These are phyloP conservation scores for Fusarium xyrophilum DNA, from an alignment of 2,329 filamentous ascomycete genomes.

Conservation along the genomic window DNA sequence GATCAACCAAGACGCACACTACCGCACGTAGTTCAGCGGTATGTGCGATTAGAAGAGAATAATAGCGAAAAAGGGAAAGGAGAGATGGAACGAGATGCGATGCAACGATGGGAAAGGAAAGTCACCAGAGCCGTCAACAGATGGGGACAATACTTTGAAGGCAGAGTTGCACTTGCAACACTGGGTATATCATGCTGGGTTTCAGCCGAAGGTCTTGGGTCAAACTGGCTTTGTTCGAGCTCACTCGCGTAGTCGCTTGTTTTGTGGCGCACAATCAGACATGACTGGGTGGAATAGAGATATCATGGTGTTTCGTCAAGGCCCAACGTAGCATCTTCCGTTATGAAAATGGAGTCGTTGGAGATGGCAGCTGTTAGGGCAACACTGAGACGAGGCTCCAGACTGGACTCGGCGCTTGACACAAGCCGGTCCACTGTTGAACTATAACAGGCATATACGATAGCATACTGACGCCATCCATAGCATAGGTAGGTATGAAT, in stretches of 20 bases:
- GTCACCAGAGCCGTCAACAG: slow-evolving; percentile 11
- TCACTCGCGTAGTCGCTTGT: slow-evolving; percentile 23
- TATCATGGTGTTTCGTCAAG: slow-evolving; percentile 27
- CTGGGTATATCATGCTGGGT: slow-evolving; percentile 10
- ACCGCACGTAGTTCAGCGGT: slow-evolving; percentile 24
- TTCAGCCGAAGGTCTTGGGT: slow-evolving; percentile 36
- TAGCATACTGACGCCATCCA: slow-evolving; percentile 6
- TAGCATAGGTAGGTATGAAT: background rate
- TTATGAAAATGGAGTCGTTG: slow-evolving; percentile 56
- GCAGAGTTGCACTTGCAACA: slow-evolving; percentile 33
- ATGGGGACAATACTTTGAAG: slow-evolving; percentile 11
- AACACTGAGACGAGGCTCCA: slow-evolving; percentile 35
- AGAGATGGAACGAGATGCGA: slow-evolving; percentile 15
- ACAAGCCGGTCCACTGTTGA: slow-evolving; percentile 13
- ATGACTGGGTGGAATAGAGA: slow-evolving; percentile 34
- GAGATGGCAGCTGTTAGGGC: slow-evolving; percentile 42
- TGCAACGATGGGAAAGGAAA: slow-evolving; percentile 18
- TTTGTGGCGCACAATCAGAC: slow-evolving; percentile 13
- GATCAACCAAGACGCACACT: slow-evolving; percentile 30
- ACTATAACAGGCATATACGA: slow-evolving; percentile 8
- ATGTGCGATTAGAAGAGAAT: slow-evolving; percentile 27
- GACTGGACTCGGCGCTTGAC: slow-evolving; percentile 18
- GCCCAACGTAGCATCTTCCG: slow-evolving; percentile 47
- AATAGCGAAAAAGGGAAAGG: slow-evolving; percentile 24
- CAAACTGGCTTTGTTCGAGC: slow-evolving; percentile 42